phyloP scores from a whole-genome alignment of 495 filamentous ascomycete genomes.

The Cryomyces minteri region DNA sequence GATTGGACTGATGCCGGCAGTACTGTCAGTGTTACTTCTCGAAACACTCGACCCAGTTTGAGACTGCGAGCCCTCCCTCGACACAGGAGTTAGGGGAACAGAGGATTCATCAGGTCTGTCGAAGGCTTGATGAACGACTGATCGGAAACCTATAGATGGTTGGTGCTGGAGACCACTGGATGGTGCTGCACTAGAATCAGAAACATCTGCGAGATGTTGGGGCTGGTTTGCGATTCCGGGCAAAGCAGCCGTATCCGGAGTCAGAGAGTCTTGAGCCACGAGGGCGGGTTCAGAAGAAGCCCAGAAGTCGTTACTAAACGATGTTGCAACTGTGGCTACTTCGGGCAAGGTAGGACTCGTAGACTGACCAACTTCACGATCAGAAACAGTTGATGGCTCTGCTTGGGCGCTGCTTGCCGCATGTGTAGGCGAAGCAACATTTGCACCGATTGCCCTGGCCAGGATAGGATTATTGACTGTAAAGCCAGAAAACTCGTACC shows the following conservation, averaged over 20 bases:
- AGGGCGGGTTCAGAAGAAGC: no score
- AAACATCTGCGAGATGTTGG: not conserved
- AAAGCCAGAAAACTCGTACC: slow-evolving; percentile 22
- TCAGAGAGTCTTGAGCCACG: no score
- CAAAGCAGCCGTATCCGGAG: no score
- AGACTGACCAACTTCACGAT: not conserved
- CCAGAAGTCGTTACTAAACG: no score
- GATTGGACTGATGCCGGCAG: slow-evolving; percentile 49
- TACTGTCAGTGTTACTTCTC: slow-evolving; percentile 46
- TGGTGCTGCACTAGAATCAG: not conserved
- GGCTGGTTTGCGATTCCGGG: no score
- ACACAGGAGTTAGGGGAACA: slow-evolving; percentile 36
- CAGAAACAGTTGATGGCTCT: not conserved
- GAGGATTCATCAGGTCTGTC: slow-evolving; percentile 28
- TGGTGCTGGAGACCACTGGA: slow-evolving; percentile 28
- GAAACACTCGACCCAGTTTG: slow-evolving; percentile 21
- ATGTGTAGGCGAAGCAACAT: not conserved
- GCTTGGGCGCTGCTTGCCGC: not conserved
- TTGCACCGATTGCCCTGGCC: not conserved
- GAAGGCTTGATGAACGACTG: slow-evolving; percentile 52
- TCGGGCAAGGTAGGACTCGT: no score
- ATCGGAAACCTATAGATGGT: slow-evolving; percentile 43
- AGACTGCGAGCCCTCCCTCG: slow-evolving; percentile 9
- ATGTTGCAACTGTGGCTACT: no score
- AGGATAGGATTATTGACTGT: not conserved